Evolutionary conservation across 2,329 filamentous ascomycete species (phyloP).

Genomic region (Paecilomyces variotii): DNA sequence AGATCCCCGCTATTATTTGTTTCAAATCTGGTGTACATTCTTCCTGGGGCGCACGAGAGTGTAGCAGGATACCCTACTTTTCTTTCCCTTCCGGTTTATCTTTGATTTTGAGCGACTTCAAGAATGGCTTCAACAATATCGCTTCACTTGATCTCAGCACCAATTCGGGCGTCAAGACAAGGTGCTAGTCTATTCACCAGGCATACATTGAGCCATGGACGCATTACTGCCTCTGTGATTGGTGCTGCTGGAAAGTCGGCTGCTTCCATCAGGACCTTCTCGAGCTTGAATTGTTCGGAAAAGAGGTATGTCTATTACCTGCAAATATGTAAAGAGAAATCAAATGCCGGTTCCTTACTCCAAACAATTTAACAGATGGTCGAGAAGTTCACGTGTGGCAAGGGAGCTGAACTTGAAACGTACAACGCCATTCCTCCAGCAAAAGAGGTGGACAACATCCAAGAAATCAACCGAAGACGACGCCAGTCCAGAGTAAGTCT

Average conservation of each 20-base stretch:
- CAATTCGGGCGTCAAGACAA: conserved; percentile 7
- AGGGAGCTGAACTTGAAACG: conserved; percentile 1
- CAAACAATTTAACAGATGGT: conserved; percentile 1
- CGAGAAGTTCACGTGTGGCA: neutral
- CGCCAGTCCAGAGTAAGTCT: neutral
- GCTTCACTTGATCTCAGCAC: conserved; percentile 3
- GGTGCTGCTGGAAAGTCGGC: neutral
- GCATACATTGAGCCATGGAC: neutral
- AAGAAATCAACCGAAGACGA: conserved; percentile 14
- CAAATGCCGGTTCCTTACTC: neutral
- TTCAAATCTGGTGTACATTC: neutral
- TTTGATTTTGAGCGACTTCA: neutral
- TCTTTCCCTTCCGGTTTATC: neutral
- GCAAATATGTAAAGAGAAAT: neutral
- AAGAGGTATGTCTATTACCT: neutral
- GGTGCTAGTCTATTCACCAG: conserved; percentile 1
- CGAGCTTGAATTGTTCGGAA: neutral
- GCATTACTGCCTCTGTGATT: neutral
- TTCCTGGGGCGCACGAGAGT: neutral
- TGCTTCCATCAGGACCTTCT: neutral
- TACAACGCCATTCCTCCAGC: conserved; percentile 4
- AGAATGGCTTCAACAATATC: conserved; percentile 9
- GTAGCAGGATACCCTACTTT: neutral
- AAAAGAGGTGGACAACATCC: conserved; percentile 16
- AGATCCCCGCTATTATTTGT: neutral